phyloP scores from a whole-genome alignment of 495 filamentous ascomycete species.

The Penicillium bialowiezense region DNA sequence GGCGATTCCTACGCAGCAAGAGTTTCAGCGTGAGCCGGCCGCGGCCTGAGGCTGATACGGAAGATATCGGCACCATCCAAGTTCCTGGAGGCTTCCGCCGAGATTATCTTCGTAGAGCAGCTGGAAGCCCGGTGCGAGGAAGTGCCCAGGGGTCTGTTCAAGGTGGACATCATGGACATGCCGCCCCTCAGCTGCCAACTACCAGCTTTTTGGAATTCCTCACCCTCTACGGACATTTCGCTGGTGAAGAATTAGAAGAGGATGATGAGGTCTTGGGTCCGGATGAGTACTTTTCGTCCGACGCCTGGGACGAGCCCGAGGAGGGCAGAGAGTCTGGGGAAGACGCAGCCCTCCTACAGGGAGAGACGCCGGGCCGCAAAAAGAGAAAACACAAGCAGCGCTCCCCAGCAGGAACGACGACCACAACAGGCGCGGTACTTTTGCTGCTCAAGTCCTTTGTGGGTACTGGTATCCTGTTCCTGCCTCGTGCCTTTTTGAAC shows the following conservation, averaged over 20 bases:
- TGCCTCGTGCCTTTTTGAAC: slow-evolving; percentile 89
- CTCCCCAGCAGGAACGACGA: slow-evolving; percentile 67
- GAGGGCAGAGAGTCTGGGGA: slow-evolving; percentile 75
- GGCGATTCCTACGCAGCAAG: slow-evolving; percentile 63
- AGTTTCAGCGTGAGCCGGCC: slow-evolving; percentile 80
- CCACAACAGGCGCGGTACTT: slow-evolving; percentile 69
- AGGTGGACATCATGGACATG: slow-evolving; percentile 32
- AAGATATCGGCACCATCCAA: slow-evolving; percentile 84
- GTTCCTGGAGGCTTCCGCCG: slow-evolving; percentile 90
- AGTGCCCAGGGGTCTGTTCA: slow-evolving; percentile 40
- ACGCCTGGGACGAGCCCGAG: slow-evolving; percentile 55
- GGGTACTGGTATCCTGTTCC: slow-evolving; percentile 94
- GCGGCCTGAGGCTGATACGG: slow-evolving; percentile 69
- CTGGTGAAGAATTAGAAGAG: slow-evolving; percentile 91
- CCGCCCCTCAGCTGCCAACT: slow-evolving; percentile 69
- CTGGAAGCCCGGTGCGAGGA: slow-evolving; percentile 54
- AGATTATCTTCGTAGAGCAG: slow-evolving; percentile 75
- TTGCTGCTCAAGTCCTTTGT: slow-evolving; percentile 95
- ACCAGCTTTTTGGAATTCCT: slow-evolving; percentile 93
- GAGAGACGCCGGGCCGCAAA: slow-evolving; percentile 58
- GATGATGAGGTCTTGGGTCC: slow-evolving; percentile 84
- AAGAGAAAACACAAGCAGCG: slow-evolving; percentile 68
- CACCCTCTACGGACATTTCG: slow-evolving; percentile 93
- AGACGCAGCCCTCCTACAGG: slow-evolving; percentile 74
- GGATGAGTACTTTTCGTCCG: slow-evolving; percentile 81